A percentile compares a stretch with the other conserved stretches of the same genome.
Evolutionary conservation across 768 basidiomycete species (phyloP).

Genomic region (Amanita polypyramis): DNA sequence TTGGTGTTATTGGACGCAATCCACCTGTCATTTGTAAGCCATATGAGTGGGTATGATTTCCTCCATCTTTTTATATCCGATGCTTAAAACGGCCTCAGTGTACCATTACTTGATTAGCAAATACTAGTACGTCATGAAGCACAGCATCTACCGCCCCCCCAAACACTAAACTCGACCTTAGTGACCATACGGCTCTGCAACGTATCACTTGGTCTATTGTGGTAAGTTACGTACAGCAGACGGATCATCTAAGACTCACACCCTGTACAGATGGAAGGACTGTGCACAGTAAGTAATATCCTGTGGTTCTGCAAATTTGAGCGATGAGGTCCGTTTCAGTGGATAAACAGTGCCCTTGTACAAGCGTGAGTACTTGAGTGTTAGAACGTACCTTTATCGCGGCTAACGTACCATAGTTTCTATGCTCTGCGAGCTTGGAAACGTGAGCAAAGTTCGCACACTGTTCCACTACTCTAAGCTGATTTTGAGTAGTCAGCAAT

Average conservation of each 20-base stretch:
- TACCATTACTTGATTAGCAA: conserved; percentile 39
- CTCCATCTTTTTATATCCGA: neutral
- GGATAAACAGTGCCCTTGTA: conserved; percentile 38
- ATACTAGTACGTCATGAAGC: conserved; percentile 20
- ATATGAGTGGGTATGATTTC: conserved; percentile 24
- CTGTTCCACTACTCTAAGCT: neutral
- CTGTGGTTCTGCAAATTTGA: neutral
- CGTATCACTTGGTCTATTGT: conserved; percentile 25
- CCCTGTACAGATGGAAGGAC: conserved; percentile 28
- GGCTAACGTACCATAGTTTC: conserved; percentile 24
- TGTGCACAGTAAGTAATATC: conserved; percentile 30
- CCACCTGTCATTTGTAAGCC: conserved; percentile 37
- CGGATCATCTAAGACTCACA: neutral
- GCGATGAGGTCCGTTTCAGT: conserved; percentile 18
- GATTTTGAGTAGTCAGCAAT: conserved; percentile 27
- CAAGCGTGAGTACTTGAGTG: conserved; percentile 28
- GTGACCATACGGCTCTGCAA: conserved; percentile 16
- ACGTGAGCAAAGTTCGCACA: conserved; percentile 19
- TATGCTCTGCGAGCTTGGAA: conserved; percentile 38
- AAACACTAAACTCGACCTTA: conserved; percentile 1
- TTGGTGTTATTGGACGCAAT: conserved; percentile 33
- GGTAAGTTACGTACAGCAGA: conserved; percentile 16
- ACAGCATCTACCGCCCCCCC: too few species aligned
- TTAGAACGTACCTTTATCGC: neutral
- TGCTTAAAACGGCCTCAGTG: conserved; percentile 18